Evolutionary conservation across 257 asterid species (phyloP).

Genomic region (Jasminum sambac): DNA sequence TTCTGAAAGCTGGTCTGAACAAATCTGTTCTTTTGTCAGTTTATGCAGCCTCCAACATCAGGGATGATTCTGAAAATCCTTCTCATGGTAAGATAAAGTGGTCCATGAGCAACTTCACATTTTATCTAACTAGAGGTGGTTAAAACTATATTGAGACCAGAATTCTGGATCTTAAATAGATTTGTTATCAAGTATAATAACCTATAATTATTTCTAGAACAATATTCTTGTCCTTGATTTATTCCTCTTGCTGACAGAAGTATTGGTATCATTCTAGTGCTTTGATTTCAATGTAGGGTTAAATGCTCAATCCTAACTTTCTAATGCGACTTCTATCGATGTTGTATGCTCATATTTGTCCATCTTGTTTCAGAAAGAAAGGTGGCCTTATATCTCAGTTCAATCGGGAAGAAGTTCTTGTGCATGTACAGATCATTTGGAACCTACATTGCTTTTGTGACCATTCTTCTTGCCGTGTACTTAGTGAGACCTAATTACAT

Average conservation of each 20-base stretch:
- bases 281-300: background rate
- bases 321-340: background rate
- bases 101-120: constrained; percentile 19
- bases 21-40: constrained; percentile 96
- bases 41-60: constrained; percentile 73
- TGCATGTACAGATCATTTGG: constrained; percentile 89
- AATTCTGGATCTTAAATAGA: constrained; percentile 15
- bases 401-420: constrained; percentile 81
- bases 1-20: constrained; percentile 94
- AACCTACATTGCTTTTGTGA: constrained; percentile 85
- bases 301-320: background rate
- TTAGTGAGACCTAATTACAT: constrained; percentile 79
- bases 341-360: constrained; percentile 26
- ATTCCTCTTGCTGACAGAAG: background rate
- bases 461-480: constrained; percentile 87
- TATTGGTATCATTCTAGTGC: constrained; percentile 11
- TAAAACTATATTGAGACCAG: constrained; percentile 23
- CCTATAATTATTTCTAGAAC: constrained; percentile 3
- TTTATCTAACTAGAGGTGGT: constrained; percentile 24
- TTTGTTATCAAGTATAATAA: constrained; percentile 1
- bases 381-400: constrained; percentile 85
- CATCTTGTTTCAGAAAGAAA: constrained; percentile 71
- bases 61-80: constrained; percentile 54
- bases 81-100: constrained; percentile 68
- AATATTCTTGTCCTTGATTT: constrained; percentile 17